Evolutionary conservation across 306 rosid genomes (phyloP), one percentile per base, ranked within the genome.

Genomic region (Benincasa hispida): DNA sequence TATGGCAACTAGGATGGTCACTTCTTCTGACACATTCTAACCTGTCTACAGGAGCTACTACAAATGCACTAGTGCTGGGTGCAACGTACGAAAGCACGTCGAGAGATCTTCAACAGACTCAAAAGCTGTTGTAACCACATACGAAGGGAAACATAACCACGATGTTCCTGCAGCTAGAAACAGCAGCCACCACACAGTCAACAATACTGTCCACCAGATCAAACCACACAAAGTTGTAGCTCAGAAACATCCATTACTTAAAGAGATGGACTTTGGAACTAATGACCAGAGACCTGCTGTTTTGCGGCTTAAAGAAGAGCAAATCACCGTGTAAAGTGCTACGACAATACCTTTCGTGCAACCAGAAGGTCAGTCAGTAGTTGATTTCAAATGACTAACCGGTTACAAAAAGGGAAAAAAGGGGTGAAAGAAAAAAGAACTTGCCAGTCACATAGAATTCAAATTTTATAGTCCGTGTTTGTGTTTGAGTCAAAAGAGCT

Each of bases 1-100:
- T 41, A 17, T 21, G 61, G 77, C 18, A 37, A 53, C 35, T n/a
- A 78, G 74, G 17, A 7, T 27, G 3, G 30, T 56, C 45, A 66
- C 42, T 37, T 66, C 50, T 82, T 65, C 67, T 82, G 50, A 77
- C 30, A 78, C 22, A 21, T 48, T 9, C 53, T 22, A 54, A 76
- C 56, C 79, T 78, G 9, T 75, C 73, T 56, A 67, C 93, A 94
- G 98, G 96, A 94, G 97, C 85, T 94, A 94, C 70, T 94, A 94
- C 89, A 94, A 92, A 85, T 94, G 98, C 86, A 94, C 98, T 21
- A 82, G 80, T 76, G 77, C 87, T 9, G 97, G 98, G 27, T 94
- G 98, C 88, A 91, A 89, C 21, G 98, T 94, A 76, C 97, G 98
- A 5, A 94, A 94, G 79, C 98, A 94, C 65, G 96, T 94, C 6